Base-by-base conservation (phyloP, 148 eudicot genomes). In the Camellia granthamiana region DNA sequence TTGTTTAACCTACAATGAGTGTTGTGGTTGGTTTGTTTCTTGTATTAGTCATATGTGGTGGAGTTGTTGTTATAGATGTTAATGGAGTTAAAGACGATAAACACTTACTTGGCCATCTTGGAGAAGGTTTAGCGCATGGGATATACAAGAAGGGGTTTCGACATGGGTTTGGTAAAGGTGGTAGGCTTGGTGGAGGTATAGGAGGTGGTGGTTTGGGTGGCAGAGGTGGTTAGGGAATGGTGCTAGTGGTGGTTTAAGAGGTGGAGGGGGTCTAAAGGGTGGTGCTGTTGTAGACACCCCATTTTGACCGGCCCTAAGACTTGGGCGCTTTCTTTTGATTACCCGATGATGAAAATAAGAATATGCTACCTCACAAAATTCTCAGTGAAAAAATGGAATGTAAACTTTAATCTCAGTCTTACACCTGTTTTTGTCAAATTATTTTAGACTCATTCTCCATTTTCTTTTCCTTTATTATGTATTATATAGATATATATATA, bases 51-150 rank as follows among this genome's bases (percentile, higher is more conserved):
- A n/a, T 15, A 65, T 2, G 72, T 63, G 41, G 44, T 21, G 70
- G 2, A 46, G 80, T 78, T 51, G 47, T 66, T 78, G 80, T 23
- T 0, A 63, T 16, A 49, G 15, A 30, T 54, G 69, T 16, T 49
- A 19, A 16, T 16, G 74, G 58, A 23, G 59, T 52, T 56, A 62
- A 67, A 30, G 80, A 67, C 30, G 72, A 78, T 23, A 78, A 78
- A 14, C 73, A 49, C 74, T 54, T 67, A 6, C 58, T 67, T 67
- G 73, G 64, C 2, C 52, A 21, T 8, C 4, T 60, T 8, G 63
- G 63, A 60, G 16, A 3, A 60, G 63, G 63, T 60, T 60, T 60
- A 60, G 13, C 21, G 63, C 67, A 63, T 63, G 67, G 67, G 8
- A 63, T 63, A 0, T 63, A 18, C 38, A 63, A 6, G 38, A 63